A percentile compares a stretch with the other conserved stretches of the same genome.
Evolutionary conservation across 306 rosid species (phyloP).

Genomic region (Malus fusca): DNA sequence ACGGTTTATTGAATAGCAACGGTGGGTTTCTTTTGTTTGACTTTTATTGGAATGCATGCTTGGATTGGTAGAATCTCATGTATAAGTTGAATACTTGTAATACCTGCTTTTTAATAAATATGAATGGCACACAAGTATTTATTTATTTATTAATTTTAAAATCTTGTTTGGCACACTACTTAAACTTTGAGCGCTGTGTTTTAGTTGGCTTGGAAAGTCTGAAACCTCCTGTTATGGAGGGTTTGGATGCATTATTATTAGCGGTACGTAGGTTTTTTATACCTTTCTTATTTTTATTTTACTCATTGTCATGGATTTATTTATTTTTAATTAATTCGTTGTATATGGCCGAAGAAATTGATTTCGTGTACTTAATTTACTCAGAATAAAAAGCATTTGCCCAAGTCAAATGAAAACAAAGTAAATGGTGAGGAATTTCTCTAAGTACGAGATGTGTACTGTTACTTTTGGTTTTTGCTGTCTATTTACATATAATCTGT

Average conservation of each 20-base stretch:
- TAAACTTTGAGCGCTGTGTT: conserved; percentile 18
- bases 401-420: conserved; percentile 34
- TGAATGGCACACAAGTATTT: neutral
- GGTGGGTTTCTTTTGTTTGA: conserved; percentile 21
- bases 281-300: neutral
- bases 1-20: conserved; percentile 35
- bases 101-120: neutral
- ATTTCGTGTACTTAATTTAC: conserved; percentile 13
- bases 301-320: neutral
- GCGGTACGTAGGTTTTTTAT: conserved; percentile 35
- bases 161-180: neutral
- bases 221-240: conserved; percentile 72
- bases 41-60: neutral
- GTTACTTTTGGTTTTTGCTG: conserved; percentile 3
- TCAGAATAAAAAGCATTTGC: conserved; percentile 58
- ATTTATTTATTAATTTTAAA: neutral
- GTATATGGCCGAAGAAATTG: neutral
- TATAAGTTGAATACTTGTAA: neutral
- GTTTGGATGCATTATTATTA: conserved; percentile 44
- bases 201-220: conserved; percentile 47
- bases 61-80: neutral
- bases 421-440: conserved; percentile 40
- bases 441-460: neutral
- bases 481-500: conserved; percentile 8
- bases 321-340: neutral